phyloP scores from a whole-genome alignment of 2,329 filamentous ascomycete species.

The Pseudogymnoascus pannorum region DNA sequence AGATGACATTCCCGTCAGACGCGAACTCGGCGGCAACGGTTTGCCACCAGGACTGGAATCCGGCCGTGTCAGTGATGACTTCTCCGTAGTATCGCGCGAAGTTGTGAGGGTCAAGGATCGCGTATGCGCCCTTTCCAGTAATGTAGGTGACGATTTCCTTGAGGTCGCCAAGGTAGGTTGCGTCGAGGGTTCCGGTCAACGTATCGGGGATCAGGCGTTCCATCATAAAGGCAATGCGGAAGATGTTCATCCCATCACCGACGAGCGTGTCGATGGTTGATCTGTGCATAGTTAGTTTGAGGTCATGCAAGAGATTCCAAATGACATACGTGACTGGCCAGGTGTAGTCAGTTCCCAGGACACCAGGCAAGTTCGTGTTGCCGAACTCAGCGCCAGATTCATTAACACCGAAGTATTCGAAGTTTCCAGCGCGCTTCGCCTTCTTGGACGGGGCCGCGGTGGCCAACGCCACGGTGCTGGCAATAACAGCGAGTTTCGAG shows the following conservation, averaged over 20 bases:
- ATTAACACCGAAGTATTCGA: conserved; percentile 27
- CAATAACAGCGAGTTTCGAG: conserved; percentile 14
- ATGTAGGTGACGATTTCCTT: conserved; percentile 38
- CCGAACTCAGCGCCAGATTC: conserved; percentile 55
- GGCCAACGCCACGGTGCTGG: conserved; percentile 19
- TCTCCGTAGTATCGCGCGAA: conserved; percentile 38
- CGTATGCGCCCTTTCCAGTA: conserved; percentile 38
- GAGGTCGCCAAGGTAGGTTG: conserved; percentile 37
- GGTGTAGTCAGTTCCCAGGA: conserved; percentile 47
- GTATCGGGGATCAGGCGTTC: conserved; percentile 45
- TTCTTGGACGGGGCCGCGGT: conserved; percentile 24
- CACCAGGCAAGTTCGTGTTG: conserved; percentile 45
- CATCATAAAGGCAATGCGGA: conserved; percentile 46
- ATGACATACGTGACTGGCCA: conserved; percentile 45
- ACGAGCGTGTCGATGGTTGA: conserved; percentile 37
- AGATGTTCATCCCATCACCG: conserved; percentile 46
- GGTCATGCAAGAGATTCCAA: not conserved
- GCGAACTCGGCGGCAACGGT: conserved; percentile 31
- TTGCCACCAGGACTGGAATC: conserved; percentile 33
- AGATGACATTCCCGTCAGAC: conserved; percentile 29
- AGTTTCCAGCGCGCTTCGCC: conserved; percentile 31
- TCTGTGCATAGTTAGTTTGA: conserved; percentile 17
- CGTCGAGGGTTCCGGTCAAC: conserved; percentile 39
- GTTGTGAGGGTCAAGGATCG: conserved; percentile 41
- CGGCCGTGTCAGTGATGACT: conserved; percentile 26